phyloP scores from a whole-genome alignment of 2,329 filamentous ascomycete species.

The Moelleriella libera region DNA sequence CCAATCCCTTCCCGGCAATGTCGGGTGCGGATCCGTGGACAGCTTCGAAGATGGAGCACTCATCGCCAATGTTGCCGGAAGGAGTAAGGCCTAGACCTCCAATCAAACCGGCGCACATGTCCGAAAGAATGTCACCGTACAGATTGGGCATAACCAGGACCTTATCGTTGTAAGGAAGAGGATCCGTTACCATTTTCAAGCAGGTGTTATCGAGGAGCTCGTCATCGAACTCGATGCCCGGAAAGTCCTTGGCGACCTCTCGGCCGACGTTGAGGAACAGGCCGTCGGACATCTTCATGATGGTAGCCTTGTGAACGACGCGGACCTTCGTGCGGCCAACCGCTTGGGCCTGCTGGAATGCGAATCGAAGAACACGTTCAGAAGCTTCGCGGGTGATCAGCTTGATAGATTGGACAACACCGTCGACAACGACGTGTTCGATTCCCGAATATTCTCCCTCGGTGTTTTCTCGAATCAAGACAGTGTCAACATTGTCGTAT shows the following conservation, averaged over 20 bases:
- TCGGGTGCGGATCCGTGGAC: conserved; percentile 96
- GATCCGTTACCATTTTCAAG: conserved; percentile 97
- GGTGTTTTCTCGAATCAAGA: conserved; percentile 98
- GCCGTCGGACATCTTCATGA: conserved; percentile 99
- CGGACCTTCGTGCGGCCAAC: conserved; percentile 94
- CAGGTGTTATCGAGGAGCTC: conserved; percentile 99
- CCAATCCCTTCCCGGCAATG: conserved; percentile 89
- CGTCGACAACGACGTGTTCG: conserved; percentile 94
- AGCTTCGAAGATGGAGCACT: conserved; percentile 99
- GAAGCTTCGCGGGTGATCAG: conserved; percentile 92
- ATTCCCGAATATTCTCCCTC: conserved; percentile 99
- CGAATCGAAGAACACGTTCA: conserved; percentile 91
- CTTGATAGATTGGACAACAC: conserved; percentile 98
- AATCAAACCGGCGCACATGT: conserved; percentile 98
- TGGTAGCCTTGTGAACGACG: conserved; percentile 98
- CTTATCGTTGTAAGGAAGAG: conserved; percentile 95
- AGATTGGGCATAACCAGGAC: conserved; percentile 97
- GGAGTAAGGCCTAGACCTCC: conserved; percentile 94
- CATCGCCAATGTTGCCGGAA: conserved; percentile 96
- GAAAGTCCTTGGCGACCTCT: conserved; percentile 88
- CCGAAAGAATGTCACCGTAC: conserved; percentile 98
- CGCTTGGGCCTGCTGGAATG: conserved; percentile 93
- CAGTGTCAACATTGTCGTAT: conserved; percentile 92
- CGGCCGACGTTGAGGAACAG: conserved; percentile 84
- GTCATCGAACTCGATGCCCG: conserved; percentile 87